Base-by-base conservation (phyloP, 164 flowering plant genomes). In the Chloranthus sessilifolius region DNA sequence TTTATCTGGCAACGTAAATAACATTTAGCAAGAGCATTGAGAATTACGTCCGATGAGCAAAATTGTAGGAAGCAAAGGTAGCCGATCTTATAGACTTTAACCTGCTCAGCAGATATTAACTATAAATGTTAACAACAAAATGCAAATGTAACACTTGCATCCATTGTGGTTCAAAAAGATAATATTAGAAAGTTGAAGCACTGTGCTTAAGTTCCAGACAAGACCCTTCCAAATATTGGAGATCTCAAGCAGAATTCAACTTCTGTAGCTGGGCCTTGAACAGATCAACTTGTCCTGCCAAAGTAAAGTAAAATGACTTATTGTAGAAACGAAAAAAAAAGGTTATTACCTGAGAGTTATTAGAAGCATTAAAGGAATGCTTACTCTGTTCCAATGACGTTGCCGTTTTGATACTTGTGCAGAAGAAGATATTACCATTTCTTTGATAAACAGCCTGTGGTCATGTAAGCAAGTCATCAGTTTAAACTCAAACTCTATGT, bases 401-500 rank as follows among this genome's bases (percentile, higher is more conserved):
- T 62, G 82, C 92, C 60, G 78, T 77, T 47, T 58, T 70, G 26
- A 67, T 40, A 28, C 65, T 74, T 7, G 81, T 79, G 0, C 74
- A 77, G 59, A 79, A 84, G 47, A 57, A 81, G 33, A 81, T 21
- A 56, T 74, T 77, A 5, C 83, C 78, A 45, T 79, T 77, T 56
- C 65, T 84, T 67, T 77, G 78, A 66, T 79, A 84, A 17, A 84
- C 85, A 59, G 72, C 57, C 88, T 81, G 77, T 12, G 7, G 15
- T 33, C 4, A 28, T 17, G 12, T 28, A 29, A 29, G 17, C 35
- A 47, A 28, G n/a, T n/a, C n/a, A n/a, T n/a, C n/a, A n/a, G n/a
- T n/a, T n/a, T n/a, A n/a, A n/a, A n/a, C n/a, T n/a, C n/a, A n/a
- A n/a, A n/a, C n/a, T n/a, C n/a, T n/a, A n/a, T n/a, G n/a, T n/a